Base-by-base conservation (phyloP, 768 basidiomycete genomes). In the Naganishia friedmannii region DNA sequence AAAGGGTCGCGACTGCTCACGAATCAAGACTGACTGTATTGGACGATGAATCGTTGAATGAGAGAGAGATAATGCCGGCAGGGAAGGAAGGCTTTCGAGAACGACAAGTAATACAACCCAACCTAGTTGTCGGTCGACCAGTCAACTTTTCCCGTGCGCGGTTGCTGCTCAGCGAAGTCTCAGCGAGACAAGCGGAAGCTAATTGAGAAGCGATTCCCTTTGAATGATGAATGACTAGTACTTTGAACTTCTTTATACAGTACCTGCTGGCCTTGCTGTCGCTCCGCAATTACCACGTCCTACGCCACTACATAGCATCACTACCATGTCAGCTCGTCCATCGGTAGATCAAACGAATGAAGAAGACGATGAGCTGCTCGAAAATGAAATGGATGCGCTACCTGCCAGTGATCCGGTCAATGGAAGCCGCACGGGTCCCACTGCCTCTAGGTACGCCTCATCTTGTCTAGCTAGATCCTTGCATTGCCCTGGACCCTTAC, bases 71-170 rank as follows among this genome's bases (percentile, higher is more conserved):
- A n/a, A n/a, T n/a, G n/a, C n/a, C n/a, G n/a, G n/a, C n/a, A n/a
- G n/a, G n/a, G n/a, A n/a, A n/a, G n/a, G n/a, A n/a, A n/a, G n/a
- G n/a, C n/a, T n/a, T n/a, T n/a, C n/a, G n/a, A n/a, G n/a, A n/a
- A n/a, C n/a, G n/a, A n/a, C n/a, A n/a, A n/a, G n/a, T n/a, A n/a
- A n/a, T n/a, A n/a, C n/a, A n/a, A n/a, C n/a, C n/a, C n/a, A n/a
- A n/a, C n/a, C n/a, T n/a, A n/a, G n/a, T n/a, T n/a, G n/a, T n/a
- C n/a, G n/a, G 9, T 42, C 15, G 42, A 51, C 48, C 23, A 51
- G n/a, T 63, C 60, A 63, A 63, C 60, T 63, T 63, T 63, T 63
- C 39, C 60, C 60, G 21, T 42, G 17, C 23, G 28, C 34, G 26
- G 3, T 37, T 37, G 34, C 7, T 17, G 42, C n/a, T n/a, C n/a